phyloP scores from a whole-genome alignment of 352 stramenopile species.

The Stramenopiles sp. region DNA sequence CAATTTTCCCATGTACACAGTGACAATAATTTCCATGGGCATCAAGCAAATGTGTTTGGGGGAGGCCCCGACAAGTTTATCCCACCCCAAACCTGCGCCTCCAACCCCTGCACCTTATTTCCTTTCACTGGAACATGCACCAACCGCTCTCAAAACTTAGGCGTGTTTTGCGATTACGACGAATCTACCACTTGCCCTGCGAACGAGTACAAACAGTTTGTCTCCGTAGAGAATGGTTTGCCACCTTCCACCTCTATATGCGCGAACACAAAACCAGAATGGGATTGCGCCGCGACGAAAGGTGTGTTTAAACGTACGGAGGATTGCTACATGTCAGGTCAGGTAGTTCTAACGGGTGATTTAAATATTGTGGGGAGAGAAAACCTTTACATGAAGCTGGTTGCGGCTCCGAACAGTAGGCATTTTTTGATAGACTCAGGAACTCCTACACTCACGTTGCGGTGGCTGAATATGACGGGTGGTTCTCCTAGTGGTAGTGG shows the following conservation, averaged over 20 bases:
- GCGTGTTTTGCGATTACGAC: conserved; percentile 1
- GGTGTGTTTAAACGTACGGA: background rate
- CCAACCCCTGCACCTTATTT: background rate
- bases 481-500: background rate
- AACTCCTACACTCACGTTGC: conserved; percentile 12
- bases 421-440: background rate
- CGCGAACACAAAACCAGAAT: too few relatives aligned
- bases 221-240: too few relatives aligned
- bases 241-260: too few relatives aligned
- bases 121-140: background rate
- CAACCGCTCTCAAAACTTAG: background rate
- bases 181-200: too few relatives aligned
- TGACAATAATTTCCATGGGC: conserved; percentile 10
- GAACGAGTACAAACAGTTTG: too few relatives aligned
- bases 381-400: background rate
- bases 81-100: background rate
- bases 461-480: conserved; percentile 12
- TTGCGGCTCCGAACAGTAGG: background rate
- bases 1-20: conserved; percentile 4
- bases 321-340: conserved; percentile 12
- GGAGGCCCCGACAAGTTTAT: background rate
- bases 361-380: background rate
- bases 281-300: background rate
- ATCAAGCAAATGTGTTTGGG: background rate
- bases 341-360: background rate